These are phyloP conservation scores for Sclerotinia minor DNA, from an alignment of 2,329 filamentous ascomycete species.

Conservation along the genomic window DNA sequence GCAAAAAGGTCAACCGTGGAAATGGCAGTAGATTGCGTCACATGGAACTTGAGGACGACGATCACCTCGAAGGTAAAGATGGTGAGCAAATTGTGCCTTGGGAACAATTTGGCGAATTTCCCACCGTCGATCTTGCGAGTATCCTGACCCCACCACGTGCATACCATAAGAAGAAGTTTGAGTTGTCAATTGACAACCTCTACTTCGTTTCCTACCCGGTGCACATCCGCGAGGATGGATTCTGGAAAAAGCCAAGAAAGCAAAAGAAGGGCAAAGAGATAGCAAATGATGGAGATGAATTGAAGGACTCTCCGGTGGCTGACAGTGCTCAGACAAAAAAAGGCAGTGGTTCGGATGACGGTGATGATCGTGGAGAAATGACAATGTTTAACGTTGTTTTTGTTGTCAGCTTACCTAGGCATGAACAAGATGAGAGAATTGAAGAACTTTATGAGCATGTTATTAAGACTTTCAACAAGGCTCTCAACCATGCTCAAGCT, in stretches of 20 bases:
- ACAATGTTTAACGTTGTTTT: conserved; percentile 99
- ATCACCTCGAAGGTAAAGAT: conserved; percentile 54
- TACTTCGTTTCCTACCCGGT: conserved; percentile 82
- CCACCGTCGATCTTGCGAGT: conserved; percentile 75
- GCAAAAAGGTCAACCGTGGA: conserved; percentile 8
- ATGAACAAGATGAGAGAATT: conserved; percentile 72
- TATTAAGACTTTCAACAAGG: conserved; percentile 88
- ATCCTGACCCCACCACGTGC: conserved; percentile 73
- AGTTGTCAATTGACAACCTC: conserved; percentile 77
- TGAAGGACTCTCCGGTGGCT: conserved; percentile 23
- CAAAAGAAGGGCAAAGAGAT: conserved; percentile 42
- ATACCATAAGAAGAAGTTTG: conserved; percentile 80
- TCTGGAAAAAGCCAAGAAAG: conserved; percentile 64
- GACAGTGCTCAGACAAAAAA: conserved; percentile 33
- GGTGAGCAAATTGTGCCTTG: conserved; percentile 63
- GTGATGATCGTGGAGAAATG: conserved; percentile 53
- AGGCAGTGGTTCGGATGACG: conserved; percentile 35
- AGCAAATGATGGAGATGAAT: conserved; percentile 28
- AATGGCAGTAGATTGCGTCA: conserved; percentile 29
- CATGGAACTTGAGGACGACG: conserved; percentile 36
- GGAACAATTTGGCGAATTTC: conserved; percentile 73
- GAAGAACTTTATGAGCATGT: conserved; percentile 86
- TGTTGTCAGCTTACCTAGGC: conserved; percentile 75
- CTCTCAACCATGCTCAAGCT: conserved; percentile 88
- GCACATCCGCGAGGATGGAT: conserved; percentile 75